A percentile compares a stretch with the other conserved stretches of the same genome.
Evolutionary conservation across 2,329 filamentous ascomycete genomes (phyloP).

Genomic region (Drechslera avenae): DNA sequence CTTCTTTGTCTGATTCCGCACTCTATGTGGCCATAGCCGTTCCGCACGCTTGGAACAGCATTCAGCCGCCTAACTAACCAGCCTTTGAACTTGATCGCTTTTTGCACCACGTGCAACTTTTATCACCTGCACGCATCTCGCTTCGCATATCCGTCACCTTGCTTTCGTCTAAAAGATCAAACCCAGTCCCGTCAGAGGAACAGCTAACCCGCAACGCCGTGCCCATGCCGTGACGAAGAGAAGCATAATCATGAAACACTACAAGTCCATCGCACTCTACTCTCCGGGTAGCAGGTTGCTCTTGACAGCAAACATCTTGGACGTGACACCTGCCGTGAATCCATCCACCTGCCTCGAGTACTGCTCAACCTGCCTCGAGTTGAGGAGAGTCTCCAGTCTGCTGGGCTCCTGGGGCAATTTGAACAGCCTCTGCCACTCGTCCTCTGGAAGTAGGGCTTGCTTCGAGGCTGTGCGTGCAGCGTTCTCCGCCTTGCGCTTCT

Average conservation of each 20-base stretch:
- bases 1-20: constrained; percentile 37
- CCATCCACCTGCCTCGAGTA: constrained; percentile 97
- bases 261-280: constrained; percentile 24
- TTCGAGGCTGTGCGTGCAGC: constrained; percentile 82
- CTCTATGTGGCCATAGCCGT: constrained; percentile 25
- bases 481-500: constrained; percentile 97
- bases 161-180: constrained; percentile 26
- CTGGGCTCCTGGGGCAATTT: constrained; percentile 96
- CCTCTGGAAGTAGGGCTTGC: constrained; percentile 86
- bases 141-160: constrained; percentile 10
- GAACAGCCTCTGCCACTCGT: constrained; percentile 98
- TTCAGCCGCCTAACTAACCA: constrained; percentile 15
- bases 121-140: constrained; percentile 7
- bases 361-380: constrained; percentile 95
- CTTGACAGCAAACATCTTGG: constrained; percentile 98
- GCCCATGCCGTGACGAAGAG: constrained; percentile 46
- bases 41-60: constrained; percentile 22
- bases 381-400: constrained; percentile 89
- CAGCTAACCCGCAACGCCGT: constrained; percentile 45
- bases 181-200: constrained; percentile 25
- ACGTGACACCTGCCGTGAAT: constrained; percentile 86
- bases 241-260: constrained; percentile 41
- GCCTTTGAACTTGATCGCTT: constrained; percentile 9
- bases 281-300: constrained; percentile 67
- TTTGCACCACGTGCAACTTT: constrained; percentile 16